Evolutionary conservation across 495 filamentous ascomycete genomes (phyloP), one percentile per base, ranked within the genome.

Genomic region (Trichoderma virens): DNA sequence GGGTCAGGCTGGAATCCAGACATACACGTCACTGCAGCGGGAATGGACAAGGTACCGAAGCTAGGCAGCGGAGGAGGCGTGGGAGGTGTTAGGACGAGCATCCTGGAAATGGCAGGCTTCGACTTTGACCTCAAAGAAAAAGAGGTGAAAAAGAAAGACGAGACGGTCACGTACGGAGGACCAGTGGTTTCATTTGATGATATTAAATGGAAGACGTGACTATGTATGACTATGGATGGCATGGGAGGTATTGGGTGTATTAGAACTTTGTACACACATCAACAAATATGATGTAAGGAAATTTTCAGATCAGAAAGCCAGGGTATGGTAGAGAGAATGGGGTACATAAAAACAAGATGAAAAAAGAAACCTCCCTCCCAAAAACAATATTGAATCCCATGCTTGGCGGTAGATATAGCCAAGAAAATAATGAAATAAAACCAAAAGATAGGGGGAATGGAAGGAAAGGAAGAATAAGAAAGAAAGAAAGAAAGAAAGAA

Each of bases 11-110:
- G 73, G 80, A 77, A 78, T 41, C 70, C 56, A 3, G 80, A 83
- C 65, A 70, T 84, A 23, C 79, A 80, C 65, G 76, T 79, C 13
- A 83, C 81, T 0, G 75, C 78, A 0, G 77, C 79, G 20, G 78
- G 75, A 5, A 60, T 28, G 34, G 34, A 30, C 23, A 35, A 20
- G 1, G 16, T 35, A 14, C 61, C 34, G 18, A 18, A n/a, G 34
- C n/a, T 62, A 13, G 61, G 11, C 11, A 62, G 38, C 25, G 61
- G 34, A 31, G 34, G 34, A 0, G 61, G 61, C 13, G 18, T 62
- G n/a, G 38, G 61, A 28, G 61, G 61, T 18, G 61, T 43, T 14
- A 35, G 61, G 16, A 25, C 16, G 61, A 41, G 34, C 61, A 62
- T 62, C 61, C 13, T 62, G 61, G 34, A 45, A 11, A 56, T 56